Evolutionary conservation across 805 yeast species (phyloP).

Genomic region (Pichia kluyveri): DNA sequence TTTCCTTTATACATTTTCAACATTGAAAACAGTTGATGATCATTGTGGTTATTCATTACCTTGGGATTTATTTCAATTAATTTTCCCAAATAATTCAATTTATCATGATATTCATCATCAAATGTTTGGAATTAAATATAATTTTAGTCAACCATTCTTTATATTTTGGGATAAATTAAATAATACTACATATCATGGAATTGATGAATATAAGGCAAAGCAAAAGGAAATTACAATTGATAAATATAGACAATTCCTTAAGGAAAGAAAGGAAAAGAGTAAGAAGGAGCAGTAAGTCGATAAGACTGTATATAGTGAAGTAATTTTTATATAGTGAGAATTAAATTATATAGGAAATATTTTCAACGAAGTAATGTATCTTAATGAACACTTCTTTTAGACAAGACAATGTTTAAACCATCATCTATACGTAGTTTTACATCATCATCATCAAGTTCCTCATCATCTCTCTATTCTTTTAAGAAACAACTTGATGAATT

Average conservation of each 20-base stretch:
- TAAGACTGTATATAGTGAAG: too few species aligned
- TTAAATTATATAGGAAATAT: too few species aligned
- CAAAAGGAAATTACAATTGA: slow-evolving; percentile 61
- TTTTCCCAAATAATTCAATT: slow-evolving; percentile 92
- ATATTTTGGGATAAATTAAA: slow-evolving; percentile 80
- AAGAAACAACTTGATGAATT: slow-evolving; percentile 24
- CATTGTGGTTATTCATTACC: slow-evolving; percentile 98
- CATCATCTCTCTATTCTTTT: slow-evolving; percentile 11
- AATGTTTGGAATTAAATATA: slow-evolving; percentile 86
- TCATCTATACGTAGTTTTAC: background rate
- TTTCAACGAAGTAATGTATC: too few species aligned
- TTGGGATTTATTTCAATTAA: slow-evolving; percentile 76
- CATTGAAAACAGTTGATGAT: slow-evolving; percentile 95
- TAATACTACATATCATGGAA: slow-evolving; percentile 62
- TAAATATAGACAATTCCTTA: slow-evolving; percentile 52
- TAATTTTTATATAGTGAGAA: too few species aligned
- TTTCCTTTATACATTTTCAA: slow-evolving; percentile 73
- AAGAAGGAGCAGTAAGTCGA: background rate
- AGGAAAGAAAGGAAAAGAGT: slow-evolving; percentile 24
- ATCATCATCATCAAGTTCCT: background rate
- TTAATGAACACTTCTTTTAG: too few species aligned
- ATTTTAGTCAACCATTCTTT: slow-evolving; percentile 94
- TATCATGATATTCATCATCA: slow-evolving; percentile 98
- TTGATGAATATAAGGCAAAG: slow-evolving; percentile 53
- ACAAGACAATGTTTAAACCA: too few species aligned